Conservation (phyloP, 73 alveolate species). For the Uronychia binucleata region DNA sequence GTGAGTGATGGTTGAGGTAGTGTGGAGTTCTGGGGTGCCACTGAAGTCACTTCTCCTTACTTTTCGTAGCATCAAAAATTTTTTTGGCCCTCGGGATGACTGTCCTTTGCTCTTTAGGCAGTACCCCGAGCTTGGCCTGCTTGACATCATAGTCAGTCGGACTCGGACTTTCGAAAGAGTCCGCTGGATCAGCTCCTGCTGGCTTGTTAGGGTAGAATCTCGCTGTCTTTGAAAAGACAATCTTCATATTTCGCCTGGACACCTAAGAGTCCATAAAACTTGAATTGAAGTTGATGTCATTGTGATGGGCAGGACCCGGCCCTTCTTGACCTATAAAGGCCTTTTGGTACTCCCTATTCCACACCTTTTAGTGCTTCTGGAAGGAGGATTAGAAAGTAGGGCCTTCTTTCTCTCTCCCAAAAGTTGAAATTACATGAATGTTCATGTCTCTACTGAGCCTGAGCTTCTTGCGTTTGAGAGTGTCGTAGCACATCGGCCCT, state of each 20-base stretch:
- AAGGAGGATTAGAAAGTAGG: background rate
- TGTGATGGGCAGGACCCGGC: background rate
- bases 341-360: background rate
- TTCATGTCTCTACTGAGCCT: background rate
- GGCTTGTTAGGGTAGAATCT: background rate
- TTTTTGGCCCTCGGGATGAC: background rate
- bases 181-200: background rate
- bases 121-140: background rate
- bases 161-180: background rate
- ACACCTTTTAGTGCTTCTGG: background rate
- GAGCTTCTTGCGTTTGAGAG: background rate
- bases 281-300: background rate
- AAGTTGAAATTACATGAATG: background rate
- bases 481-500: background rate
- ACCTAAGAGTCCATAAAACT: background rate
- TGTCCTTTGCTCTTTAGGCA: background rate
- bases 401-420: background rate
- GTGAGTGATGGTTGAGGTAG: no score
- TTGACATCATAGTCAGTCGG: background rate
- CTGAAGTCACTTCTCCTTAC: background rate
- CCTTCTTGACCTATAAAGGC: background rate
- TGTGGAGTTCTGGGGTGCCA: background rate
- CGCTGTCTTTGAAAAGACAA: background rate
- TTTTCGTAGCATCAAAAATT: background rate
- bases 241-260: background rate